A percentile compares a stretch with the other conserved stretches of the same genome.
Evolutionary conservation across 441 rosid genomes (phyloP).

Genomic region (Aleurites moluccanus): DNA sequence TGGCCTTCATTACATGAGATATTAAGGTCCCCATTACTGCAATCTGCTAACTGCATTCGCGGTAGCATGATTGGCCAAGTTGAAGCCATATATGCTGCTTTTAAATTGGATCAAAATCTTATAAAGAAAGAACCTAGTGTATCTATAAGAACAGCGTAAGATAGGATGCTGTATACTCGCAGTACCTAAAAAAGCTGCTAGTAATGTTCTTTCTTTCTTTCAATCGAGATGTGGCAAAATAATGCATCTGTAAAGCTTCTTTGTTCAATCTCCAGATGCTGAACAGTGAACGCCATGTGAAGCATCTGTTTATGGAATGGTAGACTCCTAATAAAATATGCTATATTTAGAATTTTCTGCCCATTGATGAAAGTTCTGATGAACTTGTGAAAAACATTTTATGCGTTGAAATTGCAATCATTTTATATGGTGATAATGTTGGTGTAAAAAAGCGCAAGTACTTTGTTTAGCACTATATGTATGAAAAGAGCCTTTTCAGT

Average conservation of each 20-base stretch:
- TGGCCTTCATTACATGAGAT: constrained; percentile 64
- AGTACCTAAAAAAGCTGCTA: not conserved
- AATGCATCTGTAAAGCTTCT: not conserved
- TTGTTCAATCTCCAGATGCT: not conserved
- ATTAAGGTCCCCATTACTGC: constrained; percentile 56
- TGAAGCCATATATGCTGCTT: constrained; percentile 76
- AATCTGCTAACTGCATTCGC: constrained; percentile 34
- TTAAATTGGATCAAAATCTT: constrained; percentile 59
- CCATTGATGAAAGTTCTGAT: not conserved
- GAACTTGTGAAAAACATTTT: not conserved
- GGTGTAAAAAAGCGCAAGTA: no score
- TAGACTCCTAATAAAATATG: no score
- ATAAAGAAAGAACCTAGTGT: constrained; percentile 32
- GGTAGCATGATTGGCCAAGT: constrained; percentile 42
- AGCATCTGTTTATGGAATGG: not conserved
- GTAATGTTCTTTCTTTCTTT: not conserved
- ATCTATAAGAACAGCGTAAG: constrained; percentile 29
- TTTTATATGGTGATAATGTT: no score
- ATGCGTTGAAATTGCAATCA: not conserved
- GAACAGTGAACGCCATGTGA: not conserved
- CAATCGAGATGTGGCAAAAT: not conserved
- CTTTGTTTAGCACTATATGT: no score
- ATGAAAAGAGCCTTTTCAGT: no score
- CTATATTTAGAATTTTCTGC: not conserved
- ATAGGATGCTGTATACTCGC: no score